Percentiles rank a stretch among this genome's conserved stretches.
Conservation (phyloP, 2,329 filamentous ascomycete species). For the Alternaria postmessia region DNA sequence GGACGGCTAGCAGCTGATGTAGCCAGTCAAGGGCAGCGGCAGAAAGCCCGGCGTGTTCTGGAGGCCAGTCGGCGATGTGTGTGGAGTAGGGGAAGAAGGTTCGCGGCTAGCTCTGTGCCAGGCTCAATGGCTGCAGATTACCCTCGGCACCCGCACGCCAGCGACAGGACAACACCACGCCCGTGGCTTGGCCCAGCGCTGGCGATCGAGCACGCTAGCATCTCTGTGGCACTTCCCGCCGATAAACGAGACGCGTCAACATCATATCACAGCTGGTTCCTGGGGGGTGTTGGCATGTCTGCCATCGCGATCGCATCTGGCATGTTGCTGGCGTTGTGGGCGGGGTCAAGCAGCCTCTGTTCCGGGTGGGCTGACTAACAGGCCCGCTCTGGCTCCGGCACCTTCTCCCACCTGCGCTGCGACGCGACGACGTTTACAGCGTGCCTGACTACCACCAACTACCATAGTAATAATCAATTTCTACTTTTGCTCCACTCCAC, state of each 20-base stretch:
- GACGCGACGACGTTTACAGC: constrained; percentile 1
- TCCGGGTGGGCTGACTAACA: not conserved
- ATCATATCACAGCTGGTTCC: not conserved
- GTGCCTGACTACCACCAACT: not conserved
- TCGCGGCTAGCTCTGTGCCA: constrained; percentile 13
- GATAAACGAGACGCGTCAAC: constrained; percentile 11
- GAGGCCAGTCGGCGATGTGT: constrained; percentile 12
- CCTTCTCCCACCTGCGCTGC: not conserved
- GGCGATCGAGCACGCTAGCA: constrained; percentile 15
- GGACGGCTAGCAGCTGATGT: not conserved
- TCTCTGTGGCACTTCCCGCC: constrained; percentile 14
- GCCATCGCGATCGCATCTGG: not conserved
- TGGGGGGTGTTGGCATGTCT: no score
- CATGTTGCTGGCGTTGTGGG: not conserved
- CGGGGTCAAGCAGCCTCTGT: not conserved
- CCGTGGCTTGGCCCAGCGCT: constrained; percentile 5
- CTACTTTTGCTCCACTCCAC: constrained; percentile 6
- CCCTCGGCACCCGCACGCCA: constrained; percentile 8
- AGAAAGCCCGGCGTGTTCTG: not conserved
- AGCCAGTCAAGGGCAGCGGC: constrained; percentile 2
- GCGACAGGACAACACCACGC: constrained; percentile 11
- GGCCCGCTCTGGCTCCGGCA: not conserved
- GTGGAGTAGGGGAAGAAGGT: constrained; percentile 8
- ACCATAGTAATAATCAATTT: constrained; percentile 2
- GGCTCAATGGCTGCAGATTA: constrained; percentile 15